Conservation (phyloP, 306 rosid species). For the Quillaja saponaria region DNA sequence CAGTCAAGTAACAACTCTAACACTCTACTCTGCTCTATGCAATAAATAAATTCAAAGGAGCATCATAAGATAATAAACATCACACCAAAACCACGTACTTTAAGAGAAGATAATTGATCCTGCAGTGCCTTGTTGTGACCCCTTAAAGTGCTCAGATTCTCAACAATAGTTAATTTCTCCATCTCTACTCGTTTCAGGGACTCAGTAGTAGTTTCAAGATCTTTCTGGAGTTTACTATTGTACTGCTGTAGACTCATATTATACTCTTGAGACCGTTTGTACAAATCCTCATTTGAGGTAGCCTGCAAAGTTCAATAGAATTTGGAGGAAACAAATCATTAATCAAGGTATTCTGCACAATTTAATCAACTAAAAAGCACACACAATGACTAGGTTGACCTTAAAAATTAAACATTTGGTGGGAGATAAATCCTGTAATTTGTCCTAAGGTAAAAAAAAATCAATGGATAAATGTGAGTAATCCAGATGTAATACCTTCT, state of each 20-base stretch:
- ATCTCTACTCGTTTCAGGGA: conserved; percentile 68
- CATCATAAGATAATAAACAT: neutral
- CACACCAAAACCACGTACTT: conserved; percentile 44
- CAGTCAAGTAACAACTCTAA: neutral
- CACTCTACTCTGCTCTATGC: neutral
- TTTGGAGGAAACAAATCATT: neutral
- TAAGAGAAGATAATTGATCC: conserved; percentile 63
- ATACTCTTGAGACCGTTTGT: conserved; percentile 82
- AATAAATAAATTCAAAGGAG: neutral
- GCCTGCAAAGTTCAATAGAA: conserved; percentile 51
- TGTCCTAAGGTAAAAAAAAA: neutral
- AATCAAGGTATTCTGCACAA: conserved; percentile 1
- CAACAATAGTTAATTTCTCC: conserved; percentile 80
- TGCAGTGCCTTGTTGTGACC: conserved; percentile 78
- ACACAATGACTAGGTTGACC: neutral
- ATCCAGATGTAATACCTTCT: conserved; percentile 51
- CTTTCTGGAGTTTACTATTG: conserved; percentile 75
- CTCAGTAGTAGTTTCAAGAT: conserved; percentile 61
- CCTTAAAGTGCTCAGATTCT: conserved; percentile 68
- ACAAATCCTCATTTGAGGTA: conserved; percentile 67
- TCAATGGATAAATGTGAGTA: conserved; percentile 4
- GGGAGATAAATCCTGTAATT: neutral
- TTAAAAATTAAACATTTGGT: neutral
- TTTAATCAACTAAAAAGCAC: conserved; percentile 4
- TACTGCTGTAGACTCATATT: conserved; percentile 84